Percentiles rank a stretch among this genome's conserved stretches.
Conservation (phyloP, 441 rosid species). For the Erodium texanum region DNA sequence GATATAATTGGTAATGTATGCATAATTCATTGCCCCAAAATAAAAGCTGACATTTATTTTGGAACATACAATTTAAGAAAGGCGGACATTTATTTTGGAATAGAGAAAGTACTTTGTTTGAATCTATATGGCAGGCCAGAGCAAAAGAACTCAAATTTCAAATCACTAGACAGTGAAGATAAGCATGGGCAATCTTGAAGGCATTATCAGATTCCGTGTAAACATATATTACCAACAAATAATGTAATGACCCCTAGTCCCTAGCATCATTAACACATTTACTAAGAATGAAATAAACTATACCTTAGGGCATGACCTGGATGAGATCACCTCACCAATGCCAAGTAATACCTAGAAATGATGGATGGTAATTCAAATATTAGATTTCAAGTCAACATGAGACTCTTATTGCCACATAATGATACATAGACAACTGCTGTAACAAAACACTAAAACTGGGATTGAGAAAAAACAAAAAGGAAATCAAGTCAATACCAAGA, state of each 20-base stretch:
- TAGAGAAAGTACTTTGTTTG: background rate
- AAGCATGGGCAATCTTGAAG: slow-evolving; percentile 1
- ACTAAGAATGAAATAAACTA: background rate
- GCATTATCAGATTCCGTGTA: background rate
- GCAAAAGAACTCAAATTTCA: background rate
- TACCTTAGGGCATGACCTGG: slow-evolving; percentile 83
- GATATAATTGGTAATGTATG: background rate
- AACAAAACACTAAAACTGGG: background rate
- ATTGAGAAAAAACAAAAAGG: background rate
- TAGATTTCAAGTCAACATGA: background rate
- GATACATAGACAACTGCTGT: background rate
- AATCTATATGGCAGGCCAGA: background rate
- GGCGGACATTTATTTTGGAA: background rate
- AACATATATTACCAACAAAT: background rate
- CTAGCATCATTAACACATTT: background rate
- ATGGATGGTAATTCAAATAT: background rate
- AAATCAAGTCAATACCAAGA: background rate
- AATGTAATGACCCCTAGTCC: background rate
- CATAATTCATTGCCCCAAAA: background rate
- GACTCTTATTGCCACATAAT: background rate
- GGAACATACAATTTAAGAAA: background rate
- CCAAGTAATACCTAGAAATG: slow-evolving; percentile 67
- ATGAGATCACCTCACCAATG: slow-evolving; percentile 78
- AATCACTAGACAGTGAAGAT: background rate
- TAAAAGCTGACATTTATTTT: background rate